phyloP scores from a whole-genome alignment of 1,284 basidiomycete species.

The Apiotrichum mycotoxinovorans region DNA sequence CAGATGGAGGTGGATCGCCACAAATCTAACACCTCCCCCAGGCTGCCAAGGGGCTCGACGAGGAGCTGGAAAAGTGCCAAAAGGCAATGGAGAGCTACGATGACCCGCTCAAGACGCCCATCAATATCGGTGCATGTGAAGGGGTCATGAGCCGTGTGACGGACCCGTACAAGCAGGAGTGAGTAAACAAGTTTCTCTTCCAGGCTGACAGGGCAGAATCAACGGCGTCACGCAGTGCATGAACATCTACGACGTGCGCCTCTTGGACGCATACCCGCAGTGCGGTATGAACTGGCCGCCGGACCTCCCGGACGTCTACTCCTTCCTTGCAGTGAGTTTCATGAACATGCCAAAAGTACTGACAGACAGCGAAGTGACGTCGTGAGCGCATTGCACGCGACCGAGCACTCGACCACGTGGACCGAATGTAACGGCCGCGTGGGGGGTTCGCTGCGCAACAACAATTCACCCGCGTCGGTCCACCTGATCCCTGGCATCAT shows the following conservation, averaged over 20 bases:
- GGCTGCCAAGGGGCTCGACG: slow-evolving; percentile 63
- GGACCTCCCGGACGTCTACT: slow-evolving; percentile 72
- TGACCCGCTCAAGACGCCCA: slow-evolving; percentile 54
- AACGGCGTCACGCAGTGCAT: slow-evolving; percentile 73
- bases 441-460: slow-evolving; percentile 61
- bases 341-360: neutral
- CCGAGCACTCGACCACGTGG: slow-evolving; percentile 75
- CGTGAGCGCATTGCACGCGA: slow-evolving; percentile 75
- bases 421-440: slow-evolving; percentile 77
- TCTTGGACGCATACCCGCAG: slow-evolving; percentile 76
- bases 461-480: slow-evolving; percentile 68
- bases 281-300: slow-evolving; percentile 99
- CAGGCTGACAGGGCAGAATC: slow-evolving; percentile 53
- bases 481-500: slow-evolving; percentile 75
- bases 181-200: slow-evolving; percentile 32
- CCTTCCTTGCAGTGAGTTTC: slow-evolving; percentile 69
- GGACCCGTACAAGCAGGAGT: slow-evolving; percentile 63
- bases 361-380: slow-evolving; percentile 68
- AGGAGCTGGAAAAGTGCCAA: slow-evolving; percentile 64
- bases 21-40: slow-evolving; percentile 42
- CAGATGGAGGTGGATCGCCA: neutral
- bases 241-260: slow-evolving; percentile 92
- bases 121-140: slow-evolving; percentile 66
- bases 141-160: slow-evolving; percentile 63
- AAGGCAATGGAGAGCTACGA: slow-evolving; percentile 54